Conservation (phyloP, 1,284 basidiomycete species). For the Puccinia brachypodii region DNA sequence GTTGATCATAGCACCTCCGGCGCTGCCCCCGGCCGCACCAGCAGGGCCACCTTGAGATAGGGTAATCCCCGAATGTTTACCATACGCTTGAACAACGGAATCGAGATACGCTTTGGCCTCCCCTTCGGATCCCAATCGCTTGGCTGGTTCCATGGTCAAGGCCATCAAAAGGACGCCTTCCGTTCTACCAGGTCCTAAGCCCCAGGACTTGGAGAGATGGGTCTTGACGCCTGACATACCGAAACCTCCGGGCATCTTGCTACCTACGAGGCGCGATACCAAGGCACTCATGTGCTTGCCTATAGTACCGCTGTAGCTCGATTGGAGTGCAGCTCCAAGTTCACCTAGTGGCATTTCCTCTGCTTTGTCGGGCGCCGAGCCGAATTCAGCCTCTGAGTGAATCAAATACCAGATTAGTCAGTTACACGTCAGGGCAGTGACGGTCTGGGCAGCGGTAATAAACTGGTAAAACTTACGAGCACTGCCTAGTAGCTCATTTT, state of each 20-base stretch:
- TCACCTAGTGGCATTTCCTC: constrained; percentile 96
- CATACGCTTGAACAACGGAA: constrained; percentile 76
- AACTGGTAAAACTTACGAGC: constrained; percentile 63
- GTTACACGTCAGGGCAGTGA: not conserved
- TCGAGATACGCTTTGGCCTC: constrained; percentile 96
- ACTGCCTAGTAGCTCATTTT: constrained; percentile 86
- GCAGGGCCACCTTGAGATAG: constrained; percentile 69
- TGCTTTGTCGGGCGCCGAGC: constrained; percentile 90
- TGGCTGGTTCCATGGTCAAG: constrained; percentile 87
- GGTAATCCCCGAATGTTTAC: constrained; percentile 79
- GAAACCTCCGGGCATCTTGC: constrained; percentile 99
- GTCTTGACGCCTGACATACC: constrained; percentile 89
- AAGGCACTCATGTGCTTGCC: constrained; percentile 95
- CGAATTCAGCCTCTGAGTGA: constrained; percentile 56
- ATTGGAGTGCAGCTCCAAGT: constrained; percentile 78
- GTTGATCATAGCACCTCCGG: constrained; percentile 69
- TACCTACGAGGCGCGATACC: constrained; percentile 84
- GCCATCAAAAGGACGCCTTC: constrained; percentile 89
- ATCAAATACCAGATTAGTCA: not conserved
- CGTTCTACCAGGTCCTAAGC: constrained; percentile 80
- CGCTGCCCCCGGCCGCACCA: constrained; percentile 60
- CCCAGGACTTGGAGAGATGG: constrained; percentile 87
- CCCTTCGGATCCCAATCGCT: constrained; percentile 83
- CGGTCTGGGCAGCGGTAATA: not conserved
- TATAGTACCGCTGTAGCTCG: constrained; percentile 79